These are phyloP conservation scores for Rutstroemia sydowiana DNA, from an alignment of 2,329 filamentous ascomycete genomes.

Conservation along the genomic window DNA sequence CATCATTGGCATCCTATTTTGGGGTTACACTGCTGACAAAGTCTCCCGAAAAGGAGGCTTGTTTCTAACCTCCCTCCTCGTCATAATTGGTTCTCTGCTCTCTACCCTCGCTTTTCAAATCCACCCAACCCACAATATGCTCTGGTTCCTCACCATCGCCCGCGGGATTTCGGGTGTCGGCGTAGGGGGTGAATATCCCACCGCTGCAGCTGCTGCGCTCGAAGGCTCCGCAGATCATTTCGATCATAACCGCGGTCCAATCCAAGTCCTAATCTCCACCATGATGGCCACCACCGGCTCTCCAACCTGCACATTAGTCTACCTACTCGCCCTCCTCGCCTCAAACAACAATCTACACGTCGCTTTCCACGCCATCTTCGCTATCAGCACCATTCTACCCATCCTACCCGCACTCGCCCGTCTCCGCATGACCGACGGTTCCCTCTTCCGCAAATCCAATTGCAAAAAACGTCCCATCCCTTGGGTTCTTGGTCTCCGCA, in stretches of 20 bases:
- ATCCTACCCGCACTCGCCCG: slow-evolving; percentile 30
- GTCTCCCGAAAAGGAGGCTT: slow-evolving; percentile 31
- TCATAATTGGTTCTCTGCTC: slow-evolving; percentile 27
- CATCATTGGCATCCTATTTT: slow-evolving; percentile 29
- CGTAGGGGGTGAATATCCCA: slow-evolving; percentile 33
- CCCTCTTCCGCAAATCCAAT: background rate
- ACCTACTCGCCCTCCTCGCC: slow-evolving; percentile 30
- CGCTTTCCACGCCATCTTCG: slow-evolving; percentile 27
- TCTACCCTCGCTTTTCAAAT: slow-evolving; percentile 26
- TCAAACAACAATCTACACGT: slow-evolving; percentile 30
- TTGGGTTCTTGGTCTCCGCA: background rate
- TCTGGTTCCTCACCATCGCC: slow-evolving; percentile 33
- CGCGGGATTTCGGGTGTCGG: slow-evolving; percentile 33
- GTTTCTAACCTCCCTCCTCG: slow-evolving; percentile 28
- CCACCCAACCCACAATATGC: slow-evolving; percentile 25
- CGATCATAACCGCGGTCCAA: background rate
- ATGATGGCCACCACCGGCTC: slow-evolving; percentile 5
- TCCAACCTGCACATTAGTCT: background rate
- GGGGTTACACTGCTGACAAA: slow-evolving; percentile 29
- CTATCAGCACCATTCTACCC: slow-evolving; percentile 30
- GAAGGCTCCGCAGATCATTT: slow-evolving; percentile 30
- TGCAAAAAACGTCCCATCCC: background rate
- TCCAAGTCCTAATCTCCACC: slow-evolving; percentile 2
- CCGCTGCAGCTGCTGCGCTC: slow-evolving; percentile 32
- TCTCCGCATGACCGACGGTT: slow-evolving; percentile 27